A percentile compares a stretch with the other conserved stretches of the same genome.
Conservation (phyloP, 345 rosid species). For the Salix viminalis region DNA sequence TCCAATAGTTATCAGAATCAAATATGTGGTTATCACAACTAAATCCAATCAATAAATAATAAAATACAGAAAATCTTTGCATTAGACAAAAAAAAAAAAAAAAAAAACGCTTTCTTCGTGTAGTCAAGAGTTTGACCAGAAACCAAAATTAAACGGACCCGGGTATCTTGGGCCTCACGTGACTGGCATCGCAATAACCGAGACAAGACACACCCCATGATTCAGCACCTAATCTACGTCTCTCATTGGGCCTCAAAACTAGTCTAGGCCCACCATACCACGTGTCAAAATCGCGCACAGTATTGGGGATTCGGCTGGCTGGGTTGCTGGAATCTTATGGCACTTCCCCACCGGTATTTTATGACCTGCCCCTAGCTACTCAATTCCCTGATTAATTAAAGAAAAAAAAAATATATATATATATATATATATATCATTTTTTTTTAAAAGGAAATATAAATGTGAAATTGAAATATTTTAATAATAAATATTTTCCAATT, state of each 20-base stretch:
- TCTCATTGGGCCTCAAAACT: not conserved
- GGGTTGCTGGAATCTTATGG: constrained; percentile 26
- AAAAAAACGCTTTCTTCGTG: not conserved
- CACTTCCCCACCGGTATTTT: constrained; percentile 3
- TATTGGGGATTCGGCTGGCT: constrained; percentile 44
- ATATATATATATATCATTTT: too few species aligned
- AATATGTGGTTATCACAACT: not conserved
- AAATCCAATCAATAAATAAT: not conserved
- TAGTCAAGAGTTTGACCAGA: constrained; percentile 38
- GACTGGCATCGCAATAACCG: constrained; percentile 23
- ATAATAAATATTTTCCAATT: constrained; percentile 19
- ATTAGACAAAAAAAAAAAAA: too few species aligned
- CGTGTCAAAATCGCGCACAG: constrained; percentile 35
- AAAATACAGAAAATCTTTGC: not conserved
- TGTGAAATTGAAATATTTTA: not conserved
- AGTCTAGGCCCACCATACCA: constrained; percentile 7
- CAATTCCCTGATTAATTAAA: not conserved
- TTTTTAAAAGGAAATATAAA: not conserved
- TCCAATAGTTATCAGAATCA: too few species aligned
- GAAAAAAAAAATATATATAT: too few species aligned
- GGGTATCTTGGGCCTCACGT: constrained; percentile 91
- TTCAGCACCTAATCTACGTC: constrained; percentile 9
- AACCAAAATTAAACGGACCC: constrained; percentile 30
- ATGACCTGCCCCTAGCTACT: not conserved
- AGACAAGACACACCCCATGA: not conserved